Base-by-base conservation (phyloP, 2,329 filamentous ascomycete species). In the Akanthomyces uredinophilus region DNA sequence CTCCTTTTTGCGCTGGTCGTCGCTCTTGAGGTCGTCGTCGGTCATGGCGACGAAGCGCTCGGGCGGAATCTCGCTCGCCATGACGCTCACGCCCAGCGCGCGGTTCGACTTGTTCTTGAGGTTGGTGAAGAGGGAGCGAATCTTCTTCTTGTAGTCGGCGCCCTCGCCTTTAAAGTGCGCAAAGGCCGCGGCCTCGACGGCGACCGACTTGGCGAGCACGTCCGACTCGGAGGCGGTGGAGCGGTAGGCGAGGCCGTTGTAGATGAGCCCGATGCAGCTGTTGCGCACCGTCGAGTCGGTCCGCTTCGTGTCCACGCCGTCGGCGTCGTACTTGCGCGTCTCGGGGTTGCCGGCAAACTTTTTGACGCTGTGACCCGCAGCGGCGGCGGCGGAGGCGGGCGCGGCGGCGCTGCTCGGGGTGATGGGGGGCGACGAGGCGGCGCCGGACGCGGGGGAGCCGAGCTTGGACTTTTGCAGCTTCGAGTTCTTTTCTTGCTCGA, bases 71-170 rank as follows among this genome's bases (percentile, higher is more conserved):
- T 90, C 85, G 64, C 90, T 91, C 4, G 79, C 79, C 71, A 96
- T 81, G 67, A 99, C 90, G 66, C 87, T 86, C 65, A 82, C 81
- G 58, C 92, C 88, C 49, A 99, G 85, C 64, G 86, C 84, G 43
- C 85, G 82, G 77, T 98, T 98, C 66, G 87, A 89, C 77, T 91
- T 93, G 79, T 91, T 92, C 81, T 97, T 98, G 68, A 99, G 85
- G 72, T 98, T 98, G 73, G 93, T 87, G 78, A 92, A 98, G 24
- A 99, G 86, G 22, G 92, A 96, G 67, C 94, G 90, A 70, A 98
- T 89, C 81, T 97, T 97, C 67, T 82, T 83, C 72, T 89, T 89
- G 82, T 99, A 99, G 55, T 88, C 85, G 52, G 86, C 77, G 18
- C 82, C 88, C 70, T 92, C 88, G 60, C 88, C 87, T 62, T 88